Conservation (phyloP, 495 filamentous ascomycete genomes). For the Lentithecium fluviatile region DNA sequence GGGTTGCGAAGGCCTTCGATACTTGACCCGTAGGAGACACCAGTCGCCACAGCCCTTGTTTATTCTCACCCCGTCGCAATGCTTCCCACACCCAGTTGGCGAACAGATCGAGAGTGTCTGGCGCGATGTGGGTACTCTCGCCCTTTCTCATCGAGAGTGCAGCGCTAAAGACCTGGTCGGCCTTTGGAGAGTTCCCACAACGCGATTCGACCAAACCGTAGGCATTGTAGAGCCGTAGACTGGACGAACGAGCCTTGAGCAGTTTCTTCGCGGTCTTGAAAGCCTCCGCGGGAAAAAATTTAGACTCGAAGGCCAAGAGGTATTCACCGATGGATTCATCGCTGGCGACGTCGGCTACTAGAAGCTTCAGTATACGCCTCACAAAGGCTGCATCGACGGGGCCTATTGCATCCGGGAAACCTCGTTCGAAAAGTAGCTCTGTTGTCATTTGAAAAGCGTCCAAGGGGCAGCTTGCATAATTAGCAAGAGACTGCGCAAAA, state of each 20-base stretch:
- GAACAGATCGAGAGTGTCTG: slow-evolving; percentile 60
- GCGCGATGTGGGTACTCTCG: slow-evolving; percentile 43
- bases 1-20: not conserved
- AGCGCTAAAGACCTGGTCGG: slow-evolving; percentile 64
- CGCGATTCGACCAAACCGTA: slow-evolving; percentile 72
- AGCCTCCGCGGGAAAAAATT: slow-evolving; percentile 45
- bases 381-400: slow-evolving; percentile 47
- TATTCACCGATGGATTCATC: slow-evolving; percentile 66
- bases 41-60: slow-evolving; percentile 51
- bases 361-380: slow-evolving; percentile 52
- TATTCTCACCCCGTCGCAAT: slow-evolving; percentile 51
- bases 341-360: slow-evolving; percentile 47
- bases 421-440: slow-evolving; percentile 29
- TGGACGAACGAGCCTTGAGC: slow-evolving; percentile 64
- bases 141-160: slow-evolving; percentile 58
- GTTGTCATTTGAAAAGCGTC: slow-evolving; percentile 20
- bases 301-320: slow-evolving; percentile 66
- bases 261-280: slow-evolving; percentile 67
- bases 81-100: slow-evolving; percentile 71
- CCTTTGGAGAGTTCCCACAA: slow-evolving; percentile 53
- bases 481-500: not conserved
- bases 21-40: slow-evolving; percentile 45
- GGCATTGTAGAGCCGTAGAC: slow-evolving; percentile 70
- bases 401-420: slow-evolving; percentile 35
- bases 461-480: slow-evolving; percentile 24